These are phyloP conservation scores for Pseudonitzschia delicatissima DNA, from an alignment of 108 stramenopile species.

Conservation along the genomic window DNA sequence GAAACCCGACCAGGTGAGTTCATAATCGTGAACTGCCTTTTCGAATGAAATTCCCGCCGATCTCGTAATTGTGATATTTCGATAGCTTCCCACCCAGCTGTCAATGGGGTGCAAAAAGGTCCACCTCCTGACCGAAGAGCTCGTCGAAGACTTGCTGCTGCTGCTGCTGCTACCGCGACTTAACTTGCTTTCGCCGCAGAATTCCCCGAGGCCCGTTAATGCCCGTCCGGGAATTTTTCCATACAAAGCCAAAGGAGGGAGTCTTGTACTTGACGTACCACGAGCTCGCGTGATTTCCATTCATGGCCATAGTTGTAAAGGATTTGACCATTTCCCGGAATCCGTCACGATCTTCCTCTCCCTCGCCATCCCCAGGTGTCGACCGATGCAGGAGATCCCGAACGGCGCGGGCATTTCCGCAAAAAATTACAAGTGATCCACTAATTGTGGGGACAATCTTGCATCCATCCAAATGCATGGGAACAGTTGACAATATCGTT, in stretches of 20 bases:
- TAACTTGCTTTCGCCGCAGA: background rate
- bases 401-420: background rate
- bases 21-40: background rate
- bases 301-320: no score
- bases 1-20: background rate
- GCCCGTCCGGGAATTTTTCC: background rate
- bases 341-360: no score
- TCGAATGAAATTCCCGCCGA: background rate
- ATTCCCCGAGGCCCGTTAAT: conserved; percentile 9
- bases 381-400: background rate
- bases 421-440: conserved; percentile 12
- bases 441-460: conserved; percentile 2
- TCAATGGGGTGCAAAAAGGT: conserved; percentile 3
- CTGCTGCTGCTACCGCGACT: background rate
- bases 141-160: background rate
- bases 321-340: no score
- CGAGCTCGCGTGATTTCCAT: no score
- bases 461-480: background rate
- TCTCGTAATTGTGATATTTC: background rate
- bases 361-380: background rate
- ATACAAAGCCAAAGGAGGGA: background rate
- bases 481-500: background rate
- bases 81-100: background rate
- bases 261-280: conserved; percentile 19
- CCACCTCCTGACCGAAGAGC: background rate